Evolutionary conservation across 2,329 filamentous ascomycete genomes (phyloP).

Genomic region (Phaeosphaeria sp.): DNA sequence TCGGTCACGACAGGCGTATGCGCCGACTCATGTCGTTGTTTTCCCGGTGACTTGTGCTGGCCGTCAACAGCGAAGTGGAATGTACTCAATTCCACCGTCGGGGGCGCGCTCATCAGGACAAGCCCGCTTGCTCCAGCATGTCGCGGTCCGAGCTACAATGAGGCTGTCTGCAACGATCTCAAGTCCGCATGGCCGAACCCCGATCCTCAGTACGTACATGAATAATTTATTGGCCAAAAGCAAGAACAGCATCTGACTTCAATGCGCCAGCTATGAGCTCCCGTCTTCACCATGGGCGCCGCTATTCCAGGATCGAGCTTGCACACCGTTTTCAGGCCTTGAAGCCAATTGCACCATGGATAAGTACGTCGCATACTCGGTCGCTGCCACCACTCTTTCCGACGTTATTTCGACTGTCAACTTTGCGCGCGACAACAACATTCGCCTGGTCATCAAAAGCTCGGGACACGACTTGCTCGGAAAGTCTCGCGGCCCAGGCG

Average conservation of each 20-base stretch:
- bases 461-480: conserved; percentile 39
- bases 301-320: conserved; percentile 32
- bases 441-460: conserved; percentile 37
- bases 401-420: conserved; percentile 22
- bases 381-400: conserved; percentile 17
- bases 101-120: conserved; percentile 26
- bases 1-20: no score
- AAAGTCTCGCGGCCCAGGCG: conserved; percentile 21
- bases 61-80: conserved; percentile 23
- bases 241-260: conserved; percentile 1
- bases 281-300: conserved; percentile 34
- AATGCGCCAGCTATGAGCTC: conserved; percentile 18
- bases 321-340: conserved; percentile 25
- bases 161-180: conserved; percentile 19
- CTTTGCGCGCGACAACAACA: conserved; percentile 31
- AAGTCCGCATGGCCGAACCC: conserved; percentile 19
- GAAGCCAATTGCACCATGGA: conserved; percentile 27
- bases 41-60: conserved; percentile 32
- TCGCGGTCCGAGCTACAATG: conserved; percentile 19
- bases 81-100: conserved; percentile 23
- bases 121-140: conserved; percentile 30
- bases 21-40: no score
- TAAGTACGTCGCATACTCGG: conserved; percentile 29
- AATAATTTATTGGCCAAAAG: no score
- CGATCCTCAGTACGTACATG: no score